Base-by-base conservation (phyloP, 2,329 filamentous ascomycete species). In the Bipolaris gigantea region DNA sequence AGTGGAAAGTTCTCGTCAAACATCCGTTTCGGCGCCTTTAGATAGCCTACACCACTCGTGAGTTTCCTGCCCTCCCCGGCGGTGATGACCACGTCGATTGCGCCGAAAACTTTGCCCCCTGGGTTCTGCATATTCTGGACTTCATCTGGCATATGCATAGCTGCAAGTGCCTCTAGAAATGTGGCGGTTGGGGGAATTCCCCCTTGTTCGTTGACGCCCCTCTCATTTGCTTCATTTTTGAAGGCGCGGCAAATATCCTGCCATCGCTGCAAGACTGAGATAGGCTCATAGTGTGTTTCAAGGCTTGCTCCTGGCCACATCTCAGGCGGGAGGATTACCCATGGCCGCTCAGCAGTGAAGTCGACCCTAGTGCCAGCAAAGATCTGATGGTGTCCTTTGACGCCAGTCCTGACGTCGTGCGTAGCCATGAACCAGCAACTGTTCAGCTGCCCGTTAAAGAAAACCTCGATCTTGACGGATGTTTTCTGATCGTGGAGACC, bases 401-500 rank as follows among this genome's bases (percentile, higher is more conserved):
- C 45, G 8, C 57, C 63, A 10, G 47, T 53, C 3, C 45, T 56
- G 8, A 65, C 41, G 44, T 71, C 67, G 25, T 65, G 59, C 19
- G 47, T 44, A 8, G 70, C 59, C 9, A 73, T 44, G 21, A 71
- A 61, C 5, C 59, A 54, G 33, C 70, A 74, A n/a, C 61, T 67
- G 4, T 71, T 70, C 7, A 80, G 67, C 27, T 73, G 63, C 34
- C 79, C 79, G 50, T 81, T 81, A 61, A 79, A 67, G 59, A 78
- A 76, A 4, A 81, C 72, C n/a, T 80, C 78, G 39, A 80, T 71
- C 60, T 78, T 79, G 46, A 80, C 53, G 32, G 77, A 72, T 18
- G 69, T 66, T n/a, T 60, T 60, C 21, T 50, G 59, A 10, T 48
- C 55, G 33, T 50, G 42, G 11, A 69, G 59, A 18, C 63, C 58